A percentile compares a stretch with the other conserved stretches of the same genome.
Evolutionary conservation across 176 grass and related monocot genomes (phyloP).

Genomic region (Pharus latifolius): DNA sequence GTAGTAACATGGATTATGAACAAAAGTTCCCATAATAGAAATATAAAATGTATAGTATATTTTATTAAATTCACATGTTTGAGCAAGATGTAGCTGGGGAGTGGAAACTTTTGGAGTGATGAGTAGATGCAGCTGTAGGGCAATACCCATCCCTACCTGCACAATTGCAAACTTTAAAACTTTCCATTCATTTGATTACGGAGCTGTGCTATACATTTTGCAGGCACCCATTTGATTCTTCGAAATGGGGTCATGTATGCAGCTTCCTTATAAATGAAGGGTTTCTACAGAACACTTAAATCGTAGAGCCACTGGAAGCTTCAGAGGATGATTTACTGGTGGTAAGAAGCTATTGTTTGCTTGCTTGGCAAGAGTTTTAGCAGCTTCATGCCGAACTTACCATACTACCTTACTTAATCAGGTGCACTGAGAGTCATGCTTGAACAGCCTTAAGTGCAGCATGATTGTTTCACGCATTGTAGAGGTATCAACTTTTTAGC

Average conservation of each 20-base stretch:
- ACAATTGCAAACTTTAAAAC: too few species aligned
- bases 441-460: constrained; percentile 49
- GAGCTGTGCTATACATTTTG: not conserved
- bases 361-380: not conserved
- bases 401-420: constrained; percentile 9
- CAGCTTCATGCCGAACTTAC: not conserved
- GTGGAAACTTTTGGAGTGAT: too few species aligned
- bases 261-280: constrained; percentile 39
- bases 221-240: constrained; percentile 72
- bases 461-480: constrained; percentile 47
- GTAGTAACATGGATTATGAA: too few species aligned
- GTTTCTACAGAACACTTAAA: constrained; percentile 11
- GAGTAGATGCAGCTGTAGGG: too few species aligned
- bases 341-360: constrained; percentile 10
- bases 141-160: too few species aligned
- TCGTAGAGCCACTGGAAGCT: constrained; percentile 50
- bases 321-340: constrained; percentile 49
- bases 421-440: constrained; percentile 49
- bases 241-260: constrained; percentile 49
- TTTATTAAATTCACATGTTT: too few species aligned
- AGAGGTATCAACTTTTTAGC: constrained; percentile 33
- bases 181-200: too few species aligned
- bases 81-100: too few species aligned
- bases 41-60: too few species aligned
- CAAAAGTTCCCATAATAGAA: too few species aligned